Percentiles rank a stretch among this genome's conserved stretches.
Conservation (phyloP, 331 rosid genomes). For the Stylosanthes scabra region DNA sequence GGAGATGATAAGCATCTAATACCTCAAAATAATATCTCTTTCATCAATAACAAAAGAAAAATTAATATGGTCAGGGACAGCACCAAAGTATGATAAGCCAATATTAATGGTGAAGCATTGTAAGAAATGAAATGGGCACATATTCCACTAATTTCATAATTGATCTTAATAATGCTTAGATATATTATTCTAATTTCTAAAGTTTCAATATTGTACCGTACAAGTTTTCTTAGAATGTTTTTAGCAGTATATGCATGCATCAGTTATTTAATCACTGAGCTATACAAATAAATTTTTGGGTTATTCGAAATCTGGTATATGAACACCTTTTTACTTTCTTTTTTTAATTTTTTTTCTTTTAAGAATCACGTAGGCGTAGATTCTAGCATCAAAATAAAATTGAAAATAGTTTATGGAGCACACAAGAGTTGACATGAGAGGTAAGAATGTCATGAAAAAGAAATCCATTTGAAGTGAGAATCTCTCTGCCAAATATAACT, state of each 20-base stretch:
- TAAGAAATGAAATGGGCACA: constrained; percentile 36
- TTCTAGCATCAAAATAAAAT: constrained; percentile 33
- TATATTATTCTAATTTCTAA: background rate
- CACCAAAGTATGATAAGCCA: constrained; percentile 35
- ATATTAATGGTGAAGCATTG: constrained; percentile 45
- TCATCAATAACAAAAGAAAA: constrained; percentile 14
- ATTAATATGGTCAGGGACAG: constrained; percentile 16
- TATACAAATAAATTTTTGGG: constrained; percentile 8
- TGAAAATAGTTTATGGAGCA: constrained; percentile 35
- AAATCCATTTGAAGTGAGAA: constrained; percentile 41
- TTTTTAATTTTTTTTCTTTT: background rate
- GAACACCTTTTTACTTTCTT: background rate
- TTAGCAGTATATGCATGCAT: constrained; percentile 23
- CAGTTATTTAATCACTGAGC: constrained; percentile 4
- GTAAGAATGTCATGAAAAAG: constrained; percentile 29
- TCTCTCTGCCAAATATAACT: constrained; percentile 26
- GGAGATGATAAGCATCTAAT: constrained; percentile 52
- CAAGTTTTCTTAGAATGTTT: constrained; percentile 36
- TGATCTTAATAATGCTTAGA: constrained; percentile 23
- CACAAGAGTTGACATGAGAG: constrained; percentile 49
- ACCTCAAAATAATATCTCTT: constrained; percentile 38
- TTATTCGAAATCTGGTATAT: constrained; percentile 39
- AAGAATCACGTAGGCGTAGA: constrained; percentile 41
- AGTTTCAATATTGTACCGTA: constrained; percentile 26
- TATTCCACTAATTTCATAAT: constrained; percentile 44